Evolutionary conservation across 73 alveolate species (phyloP).

Genomic region (Tetrahymena elliotti): DNA sequence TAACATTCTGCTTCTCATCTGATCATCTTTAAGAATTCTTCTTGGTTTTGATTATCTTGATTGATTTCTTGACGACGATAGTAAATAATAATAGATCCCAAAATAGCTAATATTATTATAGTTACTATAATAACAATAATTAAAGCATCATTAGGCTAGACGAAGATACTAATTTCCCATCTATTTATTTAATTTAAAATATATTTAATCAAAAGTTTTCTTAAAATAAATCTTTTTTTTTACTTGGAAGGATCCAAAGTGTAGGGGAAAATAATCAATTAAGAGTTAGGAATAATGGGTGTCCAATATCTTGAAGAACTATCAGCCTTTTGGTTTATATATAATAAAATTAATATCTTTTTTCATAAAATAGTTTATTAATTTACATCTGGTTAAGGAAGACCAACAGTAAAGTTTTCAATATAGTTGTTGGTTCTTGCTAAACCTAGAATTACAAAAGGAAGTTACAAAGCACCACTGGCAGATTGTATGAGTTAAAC

Average conservation of each 20-base stretch:
- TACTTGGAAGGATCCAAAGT: neutral
- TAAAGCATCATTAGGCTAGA: constrained; percentile 34
- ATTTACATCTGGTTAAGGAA: constrained; percentile 15
- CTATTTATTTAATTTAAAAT: neutral
- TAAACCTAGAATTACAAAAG: constrained; percentile 36
- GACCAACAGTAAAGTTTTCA: constrained; percentile 30
- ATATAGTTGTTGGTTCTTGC: constrained; percentile 44
- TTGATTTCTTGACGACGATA: constrained; percentile 28
- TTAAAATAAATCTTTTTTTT: no score
- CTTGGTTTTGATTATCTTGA: constrained; percentile 19
- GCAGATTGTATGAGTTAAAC: constrained; percentile 21
- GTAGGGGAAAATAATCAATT: constrained; percentile 32
- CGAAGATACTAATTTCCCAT: constrained; percentile 33
- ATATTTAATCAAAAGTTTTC: no score
- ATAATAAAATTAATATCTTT: neutral
- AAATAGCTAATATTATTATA: constrained; percentile 1
- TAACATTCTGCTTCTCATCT: neutral
- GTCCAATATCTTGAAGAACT: constrained; percentile 23
- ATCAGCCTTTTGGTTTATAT: neutral
- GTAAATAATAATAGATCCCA: constrained; percentile 36
- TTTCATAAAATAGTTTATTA: neutral
- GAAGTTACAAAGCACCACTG: constrained; percentile 12
- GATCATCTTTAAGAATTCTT: constrained; percentile 19
- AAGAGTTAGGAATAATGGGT: constrained; percentile 44
- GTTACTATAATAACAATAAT: constrained; percentile 34